Percentiles rank a stretch among this genome's conserved stretches.
phyloP scores from a whole-genome alignment of 73 alveolate genomes.

The Tetrahymena thermophila region DNA sequence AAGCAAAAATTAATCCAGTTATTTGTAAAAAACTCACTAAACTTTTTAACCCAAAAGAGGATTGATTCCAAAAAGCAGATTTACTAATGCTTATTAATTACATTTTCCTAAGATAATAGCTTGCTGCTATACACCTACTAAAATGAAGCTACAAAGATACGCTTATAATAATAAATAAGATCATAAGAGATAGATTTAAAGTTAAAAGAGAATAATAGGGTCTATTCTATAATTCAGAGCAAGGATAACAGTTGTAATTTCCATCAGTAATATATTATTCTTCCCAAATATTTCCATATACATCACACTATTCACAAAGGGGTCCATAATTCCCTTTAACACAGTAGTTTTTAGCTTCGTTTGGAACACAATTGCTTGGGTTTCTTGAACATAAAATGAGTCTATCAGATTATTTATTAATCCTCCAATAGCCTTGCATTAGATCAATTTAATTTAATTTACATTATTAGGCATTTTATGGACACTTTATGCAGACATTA shows the following conservation, averaged over 20 bases:
- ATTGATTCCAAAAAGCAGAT: neutral
- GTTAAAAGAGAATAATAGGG: neutral
- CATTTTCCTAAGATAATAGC: neutral
- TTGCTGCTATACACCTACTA: conserved; percentile 4
- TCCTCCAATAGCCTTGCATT: conserved; percentile 25
- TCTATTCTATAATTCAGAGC: neutral
- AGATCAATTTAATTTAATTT: neutral
- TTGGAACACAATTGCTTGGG: conserved; percentile 3
- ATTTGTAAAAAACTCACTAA: neutral
- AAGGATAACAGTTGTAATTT: conserved; percentile 13
- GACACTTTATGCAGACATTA: neutral
- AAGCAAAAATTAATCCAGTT: neutral
- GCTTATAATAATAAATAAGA: neutral
- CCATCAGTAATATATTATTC: conserved; percentile 2
- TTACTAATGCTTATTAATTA: neutral
- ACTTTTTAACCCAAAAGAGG: neutral
- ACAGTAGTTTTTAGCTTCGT: conserved; percentile 6
- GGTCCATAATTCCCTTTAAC: conserved; percentile 21
- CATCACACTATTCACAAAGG: conserved; percentile 32
- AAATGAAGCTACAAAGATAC: neutral
- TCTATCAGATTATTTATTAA: neutral
- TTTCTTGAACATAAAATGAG: conserved; percentile 5
- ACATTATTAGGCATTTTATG: neutral
- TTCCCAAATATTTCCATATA: neutral
- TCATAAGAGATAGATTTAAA: neutral